Conservation (phyloP, 129 eudicot genomes). For the Pulicaria dysenterica region DNA sequence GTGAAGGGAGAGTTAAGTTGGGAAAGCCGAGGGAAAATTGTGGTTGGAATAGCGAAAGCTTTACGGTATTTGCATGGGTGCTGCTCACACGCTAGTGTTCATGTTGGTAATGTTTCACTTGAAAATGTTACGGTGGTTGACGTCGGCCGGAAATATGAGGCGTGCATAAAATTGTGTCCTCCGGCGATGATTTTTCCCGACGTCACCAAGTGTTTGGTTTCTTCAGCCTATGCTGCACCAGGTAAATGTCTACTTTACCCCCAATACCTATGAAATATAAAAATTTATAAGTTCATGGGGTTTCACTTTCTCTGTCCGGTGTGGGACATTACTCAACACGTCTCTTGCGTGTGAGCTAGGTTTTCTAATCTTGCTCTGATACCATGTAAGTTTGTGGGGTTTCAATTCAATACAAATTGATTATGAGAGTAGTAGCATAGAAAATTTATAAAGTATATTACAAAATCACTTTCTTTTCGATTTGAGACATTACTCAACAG, state of each 20-base stretch:
- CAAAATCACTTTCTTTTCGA: too few relatives aligned
- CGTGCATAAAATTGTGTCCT: constrained; percentile 47
- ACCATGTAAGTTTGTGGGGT: too few relatives aligned
- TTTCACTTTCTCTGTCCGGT: too few relatives aligned
- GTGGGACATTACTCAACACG: too few relatives aligned
- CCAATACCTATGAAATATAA: too few relatives aligned
- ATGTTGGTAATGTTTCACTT: constrained; percentile 56
- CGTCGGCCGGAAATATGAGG: constrained; percentile 43
- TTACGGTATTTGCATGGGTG: constrained; percentile 55
- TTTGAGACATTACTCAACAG: too few relatives aligned
- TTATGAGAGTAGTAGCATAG: too few relatives aligned
- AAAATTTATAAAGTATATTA: too few relatives aligned
- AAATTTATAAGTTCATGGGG: too few relatives aligned
- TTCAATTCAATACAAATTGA: too few relatives aligned
- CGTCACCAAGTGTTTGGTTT: constrained; percentile 44
- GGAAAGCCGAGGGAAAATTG: constrained; percentile 55
- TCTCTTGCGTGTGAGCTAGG: too few relatives aligned
- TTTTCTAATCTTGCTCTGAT: too few relatives aligned
- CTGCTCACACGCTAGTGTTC: constrained; percentile 38
- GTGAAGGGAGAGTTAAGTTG: constrained; percentile 47
- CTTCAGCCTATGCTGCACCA: constrained; percentile 68
- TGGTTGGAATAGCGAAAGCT: constrained; percentile 63
- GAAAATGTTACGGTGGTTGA: constrained; percentile 51
- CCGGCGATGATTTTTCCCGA: constrained; percentile 29
- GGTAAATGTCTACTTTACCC: constrained; percentile 41